These are phyloP conservation scores for Colletotrichum euphorbiae DNA, from an alignment of 2,329 filamentous ascomycete species.

Conservation along the genomic window DNA sequence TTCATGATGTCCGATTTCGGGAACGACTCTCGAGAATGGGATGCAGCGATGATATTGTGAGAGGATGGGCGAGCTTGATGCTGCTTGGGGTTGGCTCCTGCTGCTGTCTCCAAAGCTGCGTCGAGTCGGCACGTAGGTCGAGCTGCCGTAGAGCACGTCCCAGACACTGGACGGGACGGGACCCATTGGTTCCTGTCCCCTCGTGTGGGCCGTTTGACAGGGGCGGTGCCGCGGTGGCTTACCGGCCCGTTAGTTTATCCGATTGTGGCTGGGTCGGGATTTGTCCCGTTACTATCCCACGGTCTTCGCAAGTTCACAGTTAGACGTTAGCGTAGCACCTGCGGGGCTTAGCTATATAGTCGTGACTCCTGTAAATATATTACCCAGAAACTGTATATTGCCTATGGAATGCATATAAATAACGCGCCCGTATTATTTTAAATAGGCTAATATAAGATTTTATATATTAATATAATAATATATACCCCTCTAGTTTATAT, in stretches of 20 bases:
- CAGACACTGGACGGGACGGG: constrained; percentile 1
- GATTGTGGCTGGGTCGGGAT: background rate
- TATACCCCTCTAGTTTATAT: no score
- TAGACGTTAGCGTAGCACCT: no score
- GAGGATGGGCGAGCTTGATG: constrained; percentile 29
- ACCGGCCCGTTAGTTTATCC: background rate
- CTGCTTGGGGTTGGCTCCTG: constrained; percentile 4
- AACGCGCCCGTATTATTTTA: no score
- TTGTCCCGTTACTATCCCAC: no score
- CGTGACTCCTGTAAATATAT: no score
- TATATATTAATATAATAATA: no score
- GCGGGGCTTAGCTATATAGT: no score
- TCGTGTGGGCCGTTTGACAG: background rate
- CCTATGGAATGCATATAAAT: no score
- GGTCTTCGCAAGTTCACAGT: no score
- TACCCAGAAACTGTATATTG: no score
- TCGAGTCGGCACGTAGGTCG: constrained; percentile 30
- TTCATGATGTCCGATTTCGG: constrained; percentile 52
- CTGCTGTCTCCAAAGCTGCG: constrained; percentile 36
- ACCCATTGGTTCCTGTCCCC: constrained; percentile 1
- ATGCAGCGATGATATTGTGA: constrained; percentile 14
- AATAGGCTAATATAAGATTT: no score
- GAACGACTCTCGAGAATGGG: constrained; percentile 12
- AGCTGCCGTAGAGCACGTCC: constrained; percentile 24
- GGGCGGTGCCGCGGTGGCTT: background rate